Percentiles rank a stretch among this genome's conserved stretches.
These are phyloP conservation scores for Withania somnifera DNA, from an alignment of 305 asterid species.

Conservation along the genomic window DNA sequence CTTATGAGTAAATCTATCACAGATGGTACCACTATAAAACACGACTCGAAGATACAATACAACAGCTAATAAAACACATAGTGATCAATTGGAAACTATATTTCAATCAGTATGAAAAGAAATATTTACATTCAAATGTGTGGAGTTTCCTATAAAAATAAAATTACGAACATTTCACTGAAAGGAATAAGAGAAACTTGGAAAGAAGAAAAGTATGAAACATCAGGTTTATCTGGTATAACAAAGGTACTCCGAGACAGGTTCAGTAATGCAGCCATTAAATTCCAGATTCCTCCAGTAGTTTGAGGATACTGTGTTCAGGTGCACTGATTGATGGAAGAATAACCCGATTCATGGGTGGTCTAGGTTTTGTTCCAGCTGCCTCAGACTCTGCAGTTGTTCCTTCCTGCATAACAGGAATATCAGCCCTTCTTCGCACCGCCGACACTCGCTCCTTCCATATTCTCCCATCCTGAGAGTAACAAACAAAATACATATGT, in stretches of 20 bases:
- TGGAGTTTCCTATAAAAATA: neutral
- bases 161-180: neutral
- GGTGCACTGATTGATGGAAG: constrained; percentile 80
- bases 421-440: constrained; percentile 36
- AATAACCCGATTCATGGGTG: constrained; percentile 41
- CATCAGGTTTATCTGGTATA: neutral
- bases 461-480: constrained; percentile 70
- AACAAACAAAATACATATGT: neutral
- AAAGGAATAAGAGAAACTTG: neutral
- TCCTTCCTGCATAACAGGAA: constrained; percentile 35
- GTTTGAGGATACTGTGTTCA: constrained; percentile 52
- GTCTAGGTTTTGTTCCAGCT: constrained; percentile 31
- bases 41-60: neutral
- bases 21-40: neutral
- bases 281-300: constrained; percentile 72
- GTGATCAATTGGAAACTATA: neutral
- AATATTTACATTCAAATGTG: constrained; percentile 1
- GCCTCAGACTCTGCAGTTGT: constrained; percentile 24
- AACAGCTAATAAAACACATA: neutral
- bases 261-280: constrained; percentile 6
- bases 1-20: neutral
- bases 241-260: neutral
- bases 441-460: constrained; percentile 78
- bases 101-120: neutral
- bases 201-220: neutral